Conservation (phyloP, 768 basidiomycete genomes). For the Agrocybe praecox region DNA sequence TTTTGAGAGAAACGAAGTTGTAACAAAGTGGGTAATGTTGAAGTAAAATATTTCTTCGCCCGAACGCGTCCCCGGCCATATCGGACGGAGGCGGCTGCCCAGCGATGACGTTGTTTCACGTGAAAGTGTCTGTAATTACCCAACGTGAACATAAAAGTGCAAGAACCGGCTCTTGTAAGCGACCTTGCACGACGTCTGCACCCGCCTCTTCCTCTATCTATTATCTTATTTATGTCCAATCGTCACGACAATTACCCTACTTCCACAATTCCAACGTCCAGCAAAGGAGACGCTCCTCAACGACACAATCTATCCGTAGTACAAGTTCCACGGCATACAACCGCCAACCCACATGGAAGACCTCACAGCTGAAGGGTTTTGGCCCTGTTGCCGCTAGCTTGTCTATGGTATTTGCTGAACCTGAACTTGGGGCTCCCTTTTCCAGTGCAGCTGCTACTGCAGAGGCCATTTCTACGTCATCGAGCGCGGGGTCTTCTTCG, state of each 20-base stretch:
- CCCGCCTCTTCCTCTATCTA: background rate
- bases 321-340: background rate
- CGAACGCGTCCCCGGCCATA: too few species aligned
- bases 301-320: background rate
- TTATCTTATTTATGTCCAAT: background rate
- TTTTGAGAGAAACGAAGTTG: too few species aligned
- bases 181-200: background rate
- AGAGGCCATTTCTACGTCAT: background rate
- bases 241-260: background rate
- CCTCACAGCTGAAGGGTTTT: background rate
- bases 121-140: background rate
- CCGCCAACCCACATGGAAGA: background rate
- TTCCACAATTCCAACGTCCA: background rate
- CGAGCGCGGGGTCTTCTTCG: background rate
- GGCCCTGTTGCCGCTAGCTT: background rate
- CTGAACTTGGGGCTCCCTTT: constrained; percentile 6
- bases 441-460: background rate
- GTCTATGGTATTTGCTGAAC: constrained; percentile 11
- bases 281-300: constrained; percentile 6
- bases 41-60: too few species aligned
- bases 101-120: constrained; percentile 21
- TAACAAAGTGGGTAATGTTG: too few species aligned
- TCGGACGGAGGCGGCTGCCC: too few species aligned
- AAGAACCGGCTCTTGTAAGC: background rate
- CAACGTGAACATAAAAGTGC: background rate